Percentiles rank a stretch among this genome's conserved stretches.
These are phyloP conservation scores for Quercus lobata DNA, from an alignment of 331 rosid genomes.

Conservation along the genomic window DNA sequence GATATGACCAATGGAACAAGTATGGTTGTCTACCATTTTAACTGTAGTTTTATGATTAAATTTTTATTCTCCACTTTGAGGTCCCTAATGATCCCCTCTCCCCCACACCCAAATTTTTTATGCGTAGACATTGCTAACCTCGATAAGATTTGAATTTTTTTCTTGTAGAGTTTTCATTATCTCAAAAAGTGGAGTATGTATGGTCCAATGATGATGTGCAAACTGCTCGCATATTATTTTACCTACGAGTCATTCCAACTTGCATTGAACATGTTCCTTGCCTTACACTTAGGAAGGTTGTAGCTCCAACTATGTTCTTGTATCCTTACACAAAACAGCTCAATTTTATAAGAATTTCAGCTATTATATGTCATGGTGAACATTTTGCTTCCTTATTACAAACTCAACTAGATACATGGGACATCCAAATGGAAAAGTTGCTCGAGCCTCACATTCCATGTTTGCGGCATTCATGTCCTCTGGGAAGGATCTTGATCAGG, in stretches of 20 bases:
- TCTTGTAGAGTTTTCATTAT: constrained; percentile 30
- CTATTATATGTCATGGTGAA: constrained; percentile 5
- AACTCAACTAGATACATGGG: constrained; percentile 69
- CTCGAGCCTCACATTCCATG: constrained; percentile 81
- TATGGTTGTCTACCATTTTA: constrained; percentile 17
- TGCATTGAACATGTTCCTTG: constrained; percentile 64
- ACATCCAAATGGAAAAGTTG: constrained; percentile 80
- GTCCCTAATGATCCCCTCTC: neutral
- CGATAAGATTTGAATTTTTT: constrained; percentile 13
- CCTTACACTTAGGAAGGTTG: constrained; percentile 45
- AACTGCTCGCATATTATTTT: constrained; percentile 83
- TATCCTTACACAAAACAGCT: constrained; percentile 54
- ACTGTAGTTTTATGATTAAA: neutral
- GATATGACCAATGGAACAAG: constrained; percentile 80
- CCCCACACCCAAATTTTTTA: neutral
- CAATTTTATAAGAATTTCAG: constrained; percentile 7
- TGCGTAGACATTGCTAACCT: neutral
- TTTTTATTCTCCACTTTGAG: neutral
- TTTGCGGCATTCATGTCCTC: constrained; percentile 62
- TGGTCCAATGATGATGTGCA: constrained; percentile 91
- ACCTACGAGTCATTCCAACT: constrained; percentile 79
- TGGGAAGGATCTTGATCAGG: constrained; percentile 55
- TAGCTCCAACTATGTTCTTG: constrained; percentile 84
- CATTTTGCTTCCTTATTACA: constrained; percentile 35
- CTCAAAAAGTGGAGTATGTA: constrained; percentile 44